Evolutionary conservation across 2,329 filamentous ascomycete species (phyloP).

Genomic region (Hypoxylon sp.): DNA sequence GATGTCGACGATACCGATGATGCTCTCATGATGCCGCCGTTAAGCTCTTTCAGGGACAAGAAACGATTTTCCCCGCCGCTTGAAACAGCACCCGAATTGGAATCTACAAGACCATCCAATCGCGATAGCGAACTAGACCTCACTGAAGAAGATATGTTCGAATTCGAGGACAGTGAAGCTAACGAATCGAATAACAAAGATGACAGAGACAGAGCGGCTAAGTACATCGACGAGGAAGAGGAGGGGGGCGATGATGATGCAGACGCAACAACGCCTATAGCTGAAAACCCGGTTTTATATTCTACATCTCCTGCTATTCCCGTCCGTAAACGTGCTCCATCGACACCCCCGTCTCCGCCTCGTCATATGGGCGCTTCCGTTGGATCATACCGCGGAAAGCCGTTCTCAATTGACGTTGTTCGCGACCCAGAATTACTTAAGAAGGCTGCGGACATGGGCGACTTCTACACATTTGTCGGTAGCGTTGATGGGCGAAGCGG

Average conservation of each 20-base stretch:
- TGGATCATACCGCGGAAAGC: slow-evolving; percentile 69
- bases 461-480: slow-evolving; percentile 67
- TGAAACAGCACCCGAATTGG: slow-evolving; percentile 22
- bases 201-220: slow-evolving; percentile 48
- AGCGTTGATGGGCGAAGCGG: slow-evolving; percentile 67
- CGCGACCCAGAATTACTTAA: slow-evolving; percentile 65
- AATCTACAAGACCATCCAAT: slow-evolving; percentile 33
- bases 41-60: slow-evolving; percentile 51
- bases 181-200: slow-evolving; percentile 28
- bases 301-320: slow-evolving; percentile 63
- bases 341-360: slow-evolving; percentile 55
- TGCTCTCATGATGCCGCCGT: slow-evolving; percentile 51
- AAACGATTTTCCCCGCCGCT: slow-evolving; percentile 50
- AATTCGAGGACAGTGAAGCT: slow-evolving; percentile 60
- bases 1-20: slow-evolving; percentile 44
- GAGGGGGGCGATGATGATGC: slow-evolving; percentile 51
- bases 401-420: slow-evolving; percentile 68
- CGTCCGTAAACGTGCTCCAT: slow-evolving; percentile 54
- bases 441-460: slow-evolving; percentile 63
- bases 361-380: slow-evolving; percentile 60
- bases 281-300: slow-evolving; percentile 53
- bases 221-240: slow-evolving; percentile 57
- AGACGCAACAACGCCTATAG: slow-evolving; percentile 37
- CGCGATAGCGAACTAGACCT: slow-evolving; percentile 15
- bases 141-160: slow-evolving; percentile 62